Evolutionary conservation across 352 stramenopile species (phyloP).

Genomic region (Phytophthora cryptogea): DNA sequence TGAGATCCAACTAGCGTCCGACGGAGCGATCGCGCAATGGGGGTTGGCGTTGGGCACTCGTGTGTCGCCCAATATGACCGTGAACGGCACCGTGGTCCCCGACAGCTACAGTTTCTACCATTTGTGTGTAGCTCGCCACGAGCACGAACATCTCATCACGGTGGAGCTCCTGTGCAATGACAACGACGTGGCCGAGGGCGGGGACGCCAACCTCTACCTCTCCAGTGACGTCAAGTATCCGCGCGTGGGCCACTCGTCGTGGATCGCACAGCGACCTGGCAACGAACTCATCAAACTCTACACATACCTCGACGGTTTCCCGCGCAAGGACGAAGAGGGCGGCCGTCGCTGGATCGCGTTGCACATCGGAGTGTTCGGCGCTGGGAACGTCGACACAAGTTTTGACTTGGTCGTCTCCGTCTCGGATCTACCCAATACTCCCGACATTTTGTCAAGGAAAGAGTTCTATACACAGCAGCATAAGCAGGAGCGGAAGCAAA

Average conservation of each 20-base stretch:
- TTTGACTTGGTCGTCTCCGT: slow-evolving; percentile 69
- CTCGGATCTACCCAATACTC: slow-evolving; percentile 55
- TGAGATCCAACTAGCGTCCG: slow-evolving; percentile 73
- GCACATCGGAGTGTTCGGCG: slow-evolving; percentile 72
- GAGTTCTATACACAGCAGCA: slow-evolving; percentile 65
- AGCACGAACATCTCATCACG: slow-evolving; percentile 78
- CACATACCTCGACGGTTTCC: slow-evolving; percentile 83
- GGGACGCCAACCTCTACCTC: slow-evolving; percentile 73
- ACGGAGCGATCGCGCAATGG: slow-evolving; percentile 62
- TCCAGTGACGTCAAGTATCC: slow-evolving; percentile 72
- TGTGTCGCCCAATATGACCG: slow-evolving; percentile 64
- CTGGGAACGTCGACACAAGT: slow-evolving; percentile 28
- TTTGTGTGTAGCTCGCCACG: slow-evolving; percentile 71
- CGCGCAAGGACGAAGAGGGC: slow-evolving; percentile 46
- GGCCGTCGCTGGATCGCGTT: slow-evolving; percentile 60
- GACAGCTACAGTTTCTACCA: slow-evolving; percentile 77
- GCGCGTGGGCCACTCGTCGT: slow-evolving; percentile 62
- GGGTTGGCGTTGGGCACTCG: slow-evolving; percentile 53
- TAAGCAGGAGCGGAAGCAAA: slow-evolving; percentile 20
- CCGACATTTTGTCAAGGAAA: slow-evolving; percentile 51
- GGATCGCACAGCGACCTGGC: slow-evolving; percentile 67
- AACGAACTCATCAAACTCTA: slow-evolving; percentile 66
- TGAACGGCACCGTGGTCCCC: slow-evolving; percentile 57
- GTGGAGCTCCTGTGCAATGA: slow-evolving; percentile 51
- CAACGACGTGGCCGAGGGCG: slow-evolving; percentile 20